Evolutionary conservation across 176 grass and related monocot genomes (phyloP), one percentile per base, ranked within the genome.

Genomic region (Ensete glaucum): DNA sequence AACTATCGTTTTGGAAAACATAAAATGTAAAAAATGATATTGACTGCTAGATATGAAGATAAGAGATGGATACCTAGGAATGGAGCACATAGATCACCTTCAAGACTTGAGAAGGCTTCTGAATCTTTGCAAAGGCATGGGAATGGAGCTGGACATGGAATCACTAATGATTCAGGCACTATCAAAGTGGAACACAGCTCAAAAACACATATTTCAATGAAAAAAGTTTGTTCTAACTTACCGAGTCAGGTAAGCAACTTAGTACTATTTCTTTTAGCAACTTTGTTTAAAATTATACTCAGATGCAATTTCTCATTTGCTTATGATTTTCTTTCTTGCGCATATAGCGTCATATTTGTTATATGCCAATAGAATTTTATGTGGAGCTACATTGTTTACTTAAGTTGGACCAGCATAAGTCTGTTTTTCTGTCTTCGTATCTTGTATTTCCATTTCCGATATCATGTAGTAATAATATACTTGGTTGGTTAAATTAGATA

Each of bases 41-140:
- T 54, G 34, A 80, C 53, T 74, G 67, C 34, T 80, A 96, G 92
- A 87, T 96, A 96, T 7, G 92, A 96, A 75, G 92, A 96, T 73
- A 96, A 96, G 82, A 96, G 89, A 82, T 96, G 89, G 89, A 73
- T 96, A 78, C 80, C 81, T 0, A 88, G 89, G 70, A 85, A 87
- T 82, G 92, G 85, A 84, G 77, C 87, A 68, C 79, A 70, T 68
- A 74, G 20, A 67, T 52, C 63, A 14, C 64, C 82, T 26, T 79
- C 80, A 85, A 81, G 73, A 75, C 21, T 70, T 77, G 54, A 71
- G 82, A 81, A 53, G 60, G 69, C 62, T 85, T 43, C 34, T 43
- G 34, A 43, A 43, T 43, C 34, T 43, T 43, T 43, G 34, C 34
- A 43, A 72, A 11, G 21, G 71, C 63, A 88, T 75, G 60, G 59